Evolutionary conservation across 2,329 filamentous ascomycete genomes (phyloP).

Genomic region (Stemphylium beticola): DNA sequence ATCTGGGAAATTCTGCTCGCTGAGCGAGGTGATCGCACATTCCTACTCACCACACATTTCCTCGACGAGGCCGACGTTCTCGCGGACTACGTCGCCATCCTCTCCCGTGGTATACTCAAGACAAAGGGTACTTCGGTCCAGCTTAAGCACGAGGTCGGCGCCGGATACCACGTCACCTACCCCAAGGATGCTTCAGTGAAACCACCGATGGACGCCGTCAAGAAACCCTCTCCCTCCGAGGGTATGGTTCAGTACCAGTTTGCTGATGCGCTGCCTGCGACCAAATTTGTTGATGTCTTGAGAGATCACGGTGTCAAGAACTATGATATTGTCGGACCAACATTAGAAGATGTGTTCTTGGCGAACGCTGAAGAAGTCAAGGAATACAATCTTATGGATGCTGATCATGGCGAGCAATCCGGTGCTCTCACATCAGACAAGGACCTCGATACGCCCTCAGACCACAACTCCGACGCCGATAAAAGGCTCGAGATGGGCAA

Average conservation of each 20-base stretch:
- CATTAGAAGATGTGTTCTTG: conserved; percentile 91
- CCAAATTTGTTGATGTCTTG: conserved; percentile 71
- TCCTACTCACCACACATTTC: conserved; percentile 91
- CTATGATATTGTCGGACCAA: conserved; percentile 86
- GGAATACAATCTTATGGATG: conserved; percentile 53
- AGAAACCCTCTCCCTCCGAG: conserved; percentile 55
- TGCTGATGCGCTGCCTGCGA: conserved; percentile 71
- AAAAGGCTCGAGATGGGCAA: conserved; percentile 61
- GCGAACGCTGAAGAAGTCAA: conserved; percentile 81
- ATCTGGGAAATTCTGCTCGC: conserved; percentile 93
- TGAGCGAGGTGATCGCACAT: conserved; percentile 80
- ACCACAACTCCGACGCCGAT: conserved; percentile 38
- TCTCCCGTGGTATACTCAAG: conserved; percentile 83
- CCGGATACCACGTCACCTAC: conserved; percentile 75
- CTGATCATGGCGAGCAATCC: conserved; percentile 29
- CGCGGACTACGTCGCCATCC: conserved; percentile 84
- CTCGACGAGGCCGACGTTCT: conserved; percentile 91
- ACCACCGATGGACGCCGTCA: conserved; percentile 52
- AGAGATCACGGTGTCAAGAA: conserved; percentile 72
- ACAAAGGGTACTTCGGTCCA: conserved; percentile 85
- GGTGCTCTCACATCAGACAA: conserved; percentile 26
- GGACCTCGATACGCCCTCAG: conserved; percentile 32
- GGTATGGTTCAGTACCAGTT: conserved; percentile 78
- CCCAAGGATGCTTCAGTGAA: conserved; percentile 53
- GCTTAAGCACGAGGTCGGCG: conserved; percentile 80